Evolutionary conservation across 225 moss, liverwort and hornwort species (phyloP).

Genomic region (Physcomitrellopsis africana): DNA sequence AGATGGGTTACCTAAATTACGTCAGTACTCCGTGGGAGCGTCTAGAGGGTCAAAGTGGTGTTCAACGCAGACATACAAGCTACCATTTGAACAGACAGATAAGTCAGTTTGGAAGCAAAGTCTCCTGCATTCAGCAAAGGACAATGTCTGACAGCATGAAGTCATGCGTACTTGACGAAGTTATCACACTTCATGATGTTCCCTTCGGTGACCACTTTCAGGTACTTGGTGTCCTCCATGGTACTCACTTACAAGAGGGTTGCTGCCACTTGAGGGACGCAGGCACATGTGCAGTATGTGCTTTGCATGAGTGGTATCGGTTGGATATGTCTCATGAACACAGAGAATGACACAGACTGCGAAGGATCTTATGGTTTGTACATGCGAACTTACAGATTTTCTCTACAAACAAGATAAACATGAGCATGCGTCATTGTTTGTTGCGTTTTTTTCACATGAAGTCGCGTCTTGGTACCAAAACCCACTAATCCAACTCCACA

Average conservation of each 20-base stretch:
- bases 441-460: too few relatives aligned
- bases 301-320: neutral
- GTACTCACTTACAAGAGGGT: neutral
- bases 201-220: constrained; percentile 91
- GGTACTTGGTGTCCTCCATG: constrained; percentile 38
- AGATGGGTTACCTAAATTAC: constrained; percentile 71
- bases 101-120: constrained; percentile 81
- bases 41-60: constrained; percentile 56
- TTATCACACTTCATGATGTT: constrained; percentile 82
- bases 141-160: constrained; percentile 49
- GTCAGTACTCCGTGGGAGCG: constrained; percentile 69
- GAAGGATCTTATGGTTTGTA: too few relatives aligned
- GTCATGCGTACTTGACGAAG: constrained; percentile 57
- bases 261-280: neutral
- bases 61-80: constrained; percentile 67
- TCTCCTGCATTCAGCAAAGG: constrained; percentile 76
- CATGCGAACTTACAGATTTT: neutral
- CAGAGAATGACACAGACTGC: neutral
- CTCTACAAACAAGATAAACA: too few relatives aligned
- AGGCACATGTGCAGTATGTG: neutral
- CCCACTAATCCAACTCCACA: neutral
- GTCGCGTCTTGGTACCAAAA: neutral
- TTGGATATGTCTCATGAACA: neutral
- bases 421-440: neutral
- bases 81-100: constrained; percentile 75